Conservation (phyloP, 495 filamentous ascomycete genomes). For the Lepraria neglecta region DNA sequence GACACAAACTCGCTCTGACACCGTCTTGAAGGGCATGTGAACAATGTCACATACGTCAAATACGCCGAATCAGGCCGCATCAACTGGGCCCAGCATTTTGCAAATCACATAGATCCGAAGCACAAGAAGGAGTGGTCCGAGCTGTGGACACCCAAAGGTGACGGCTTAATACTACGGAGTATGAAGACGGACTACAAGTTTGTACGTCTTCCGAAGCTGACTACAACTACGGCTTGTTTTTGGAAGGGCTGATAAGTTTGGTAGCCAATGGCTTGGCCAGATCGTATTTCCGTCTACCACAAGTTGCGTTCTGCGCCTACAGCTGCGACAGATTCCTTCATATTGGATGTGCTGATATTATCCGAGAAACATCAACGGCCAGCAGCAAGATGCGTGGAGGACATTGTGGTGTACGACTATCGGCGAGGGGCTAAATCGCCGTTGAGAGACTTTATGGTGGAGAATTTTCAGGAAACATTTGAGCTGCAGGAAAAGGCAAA, state of each 20-base stretch:
- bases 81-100: constrained; percentile 77
- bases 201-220: constrained; percentile 44
- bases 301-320: constrained; percentile 57
- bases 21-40: constrained; percentile 62
- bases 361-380: constrained; percentile 73
- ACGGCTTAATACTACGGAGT: constrained; percentile 72
- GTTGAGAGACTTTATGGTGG: constrained; percentile 60
- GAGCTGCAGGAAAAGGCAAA: constrained; percentile 59
- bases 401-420: constrained; percentile 85
- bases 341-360: constrained; percentile 56
- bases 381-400: constrained; percentile 75
- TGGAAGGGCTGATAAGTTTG: constrained; percentile 1
- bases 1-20: constrained; percentile 13
- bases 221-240: not conserved
- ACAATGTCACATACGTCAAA: constrained; percentile 77
- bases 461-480: constrained; percentile 60
- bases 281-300: constrained; percentile 83
- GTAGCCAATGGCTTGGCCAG: constrained; percentile 84
- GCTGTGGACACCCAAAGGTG: constrained; percentile 56
- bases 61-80: constrained; percentile 82
- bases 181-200: constrained; percentile 90
- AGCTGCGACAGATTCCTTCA: constrained; percentile 47
- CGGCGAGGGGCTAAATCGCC: constrained; percentile 43
- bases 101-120: constrained; percentile 57
- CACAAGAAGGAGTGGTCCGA: constrained; percentile 64